Evolutionary conservation across 1,284 basidiomycete species (phyloP).

Genomic region (Ganoderma boninense): DNA sequence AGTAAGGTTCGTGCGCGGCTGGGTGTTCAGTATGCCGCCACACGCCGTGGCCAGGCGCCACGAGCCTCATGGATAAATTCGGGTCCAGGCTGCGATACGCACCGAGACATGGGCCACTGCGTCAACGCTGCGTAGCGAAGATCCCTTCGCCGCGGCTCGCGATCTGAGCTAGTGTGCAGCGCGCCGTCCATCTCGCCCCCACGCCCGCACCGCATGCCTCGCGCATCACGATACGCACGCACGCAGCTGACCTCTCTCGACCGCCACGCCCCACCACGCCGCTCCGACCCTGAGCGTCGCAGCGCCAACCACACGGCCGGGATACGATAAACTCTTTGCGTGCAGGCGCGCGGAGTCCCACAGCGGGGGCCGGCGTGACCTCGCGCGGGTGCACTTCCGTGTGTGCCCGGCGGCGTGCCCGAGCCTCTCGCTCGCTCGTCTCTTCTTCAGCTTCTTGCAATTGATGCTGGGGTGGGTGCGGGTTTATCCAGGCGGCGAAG

Average conservation of each 20-base stretch:
- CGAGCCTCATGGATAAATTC: neutral
- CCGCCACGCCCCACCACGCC: conserved; percentile 6
- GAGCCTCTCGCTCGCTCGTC: neutral
- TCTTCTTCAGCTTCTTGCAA: no score
- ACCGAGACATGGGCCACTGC: neutral
- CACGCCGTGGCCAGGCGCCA: conserved; percentile 2
- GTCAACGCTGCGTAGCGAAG: neutral
- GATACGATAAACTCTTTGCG: conserved; percentile 8
- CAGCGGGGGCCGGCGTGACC: neutral
- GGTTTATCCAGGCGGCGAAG: neutral
- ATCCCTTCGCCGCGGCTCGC: conserved; percentile 1
- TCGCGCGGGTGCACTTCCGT: neutral
- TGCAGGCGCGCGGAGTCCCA: conserved; percentile 5
- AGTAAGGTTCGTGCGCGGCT: neutral
- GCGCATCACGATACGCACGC: neutral
- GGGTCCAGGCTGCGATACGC: neutral
- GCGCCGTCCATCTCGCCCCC: neutral
- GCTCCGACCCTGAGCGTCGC: conserved; percentile 11
- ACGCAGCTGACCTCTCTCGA: neutral
- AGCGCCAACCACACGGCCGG: neutral
- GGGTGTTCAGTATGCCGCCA: conserved; percentile 13
- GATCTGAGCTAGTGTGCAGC: neutral
- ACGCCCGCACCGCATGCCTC: conserved; percentile 1
- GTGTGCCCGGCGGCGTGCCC: neutral
- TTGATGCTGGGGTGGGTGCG: neutral